Conservation (phyloP, 192 early-diverging fungal species). For the Chytriomyces sp. region DNA sequence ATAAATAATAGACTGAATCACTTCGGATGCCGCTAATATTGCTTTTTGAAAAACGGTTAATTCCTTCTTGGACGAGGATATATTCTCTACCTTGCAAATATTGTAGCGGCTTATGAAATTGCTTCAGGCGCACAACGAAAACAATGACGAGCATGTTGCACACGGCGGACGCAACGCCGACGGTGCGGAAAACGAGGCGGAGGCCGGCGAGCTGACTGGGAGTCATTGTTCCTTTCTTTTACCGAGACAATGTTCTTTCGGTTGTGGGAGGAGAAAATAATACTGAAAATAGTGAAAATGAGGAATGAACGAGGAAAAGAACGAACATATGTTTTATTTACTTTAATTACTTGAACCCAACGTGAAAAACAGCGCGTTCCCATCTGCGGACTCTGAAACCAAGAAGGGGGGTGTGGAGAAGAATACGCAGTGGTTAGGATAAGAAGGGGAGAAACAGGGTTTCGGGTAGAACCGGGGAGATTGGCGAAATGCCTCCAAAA, state of each 20-base stretch:
- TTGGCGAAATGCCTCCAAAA: background rate
- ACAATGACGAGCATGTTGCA: background rate
- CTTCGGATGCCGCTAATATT: background rate
- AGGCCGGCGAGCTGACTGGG: background rate
- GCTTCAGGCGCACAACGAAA: background rate
- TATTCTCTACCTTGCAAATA: background rate
- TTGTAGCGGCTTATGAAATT: background rate
- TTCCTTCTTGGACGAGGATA: background rate
- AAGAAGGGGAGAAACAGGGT: no score
- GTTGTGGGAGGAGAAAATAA: background rate
- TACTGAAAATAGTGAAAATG: background rate
- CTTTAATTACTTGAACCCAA: background rate
- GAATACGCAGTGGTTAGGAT: no score
- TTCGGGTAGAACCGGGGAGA: no score
- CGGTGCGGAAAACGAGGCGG: background rate
- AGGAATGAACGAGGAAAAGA: background rate
- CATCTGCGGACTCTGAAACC: no score
- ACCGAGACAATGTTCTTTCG: background rate
- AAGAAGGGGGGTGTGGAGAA: no score
- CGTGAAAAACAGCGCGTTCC: no score
- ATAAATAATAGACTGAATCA: background rate
- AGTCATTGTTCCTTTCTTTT: no score
- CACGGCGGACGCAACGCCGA: background rate
- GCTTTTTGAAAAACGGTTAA: background rate
- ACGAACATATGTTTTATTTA: background rate